A percentile compares a stretch with the other conserved stretches of the same genome.
Conservation (phyloP, 225 moss, liverwort and hornwort species). For the Takakia lepidozioides region DNA sequence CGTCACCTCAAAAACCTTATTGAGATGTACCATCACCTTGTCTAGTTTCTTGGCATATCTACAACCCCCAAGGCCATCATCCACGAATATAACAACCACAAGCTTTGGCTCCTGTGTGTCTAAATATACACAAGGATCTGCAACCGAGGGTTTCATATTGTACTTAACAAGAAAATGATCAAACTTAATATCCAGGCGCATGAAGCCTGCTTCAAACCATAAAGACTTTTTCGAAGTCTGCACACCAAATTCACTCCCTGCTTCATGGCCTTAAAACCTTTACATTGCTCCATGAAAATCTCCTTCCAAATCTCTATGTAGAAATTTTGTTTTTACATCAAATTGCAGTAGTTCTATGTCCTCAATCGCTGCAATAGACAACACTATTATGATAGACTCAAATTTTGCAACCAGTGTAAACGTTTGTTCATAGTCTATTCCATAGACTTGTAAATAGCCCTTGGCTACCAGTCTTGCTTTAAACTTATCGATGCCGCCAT, state of each 20-base stretch:
- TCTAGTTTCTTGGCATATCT: too few relatives aligned
- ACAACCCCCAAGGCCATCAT: background rate
- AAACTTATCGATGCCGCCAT: background rate
- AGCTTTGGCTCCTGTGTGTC: background rate
- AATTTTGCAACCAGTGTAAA: constrained; percentile 6
- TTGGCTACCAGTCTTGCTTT: constrained; percentile 5
- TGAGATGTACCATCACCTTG: too few relatives aligned
- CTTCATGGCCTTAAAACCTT: background rate
- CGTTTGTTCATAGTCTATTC: constrained; percentile 1
- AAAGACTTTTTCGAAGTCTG: background rate
- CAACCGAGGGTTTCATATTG: background rate
- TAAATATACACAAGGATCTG: background rate
- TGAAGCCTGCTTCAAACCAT: constrained; percentile 1
- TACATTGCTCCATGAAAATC: background rate
- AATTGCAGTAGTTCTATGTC: background rate
- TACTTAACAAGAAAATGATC: background rate
- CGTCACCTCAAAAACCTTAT: too few relatives aligned
- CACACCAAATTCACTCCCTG: background rate
- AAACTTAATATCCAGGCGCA: background rate
- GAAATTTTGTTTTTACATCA: background rate
- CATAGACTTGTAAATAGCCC: constrained; percentile 3
- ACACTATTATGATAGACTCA: background rate
- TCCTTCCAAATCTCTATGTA: constrained; percentile 2
- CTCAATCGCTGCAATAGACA: background rate
- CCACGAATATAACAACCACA: background rate